A percentile compares a stretch with the other conserved stretches of the same genome.
Conservation (phyloP, 805 yeast genomes). For the Hanseniaspora opuntiae region DNA sequence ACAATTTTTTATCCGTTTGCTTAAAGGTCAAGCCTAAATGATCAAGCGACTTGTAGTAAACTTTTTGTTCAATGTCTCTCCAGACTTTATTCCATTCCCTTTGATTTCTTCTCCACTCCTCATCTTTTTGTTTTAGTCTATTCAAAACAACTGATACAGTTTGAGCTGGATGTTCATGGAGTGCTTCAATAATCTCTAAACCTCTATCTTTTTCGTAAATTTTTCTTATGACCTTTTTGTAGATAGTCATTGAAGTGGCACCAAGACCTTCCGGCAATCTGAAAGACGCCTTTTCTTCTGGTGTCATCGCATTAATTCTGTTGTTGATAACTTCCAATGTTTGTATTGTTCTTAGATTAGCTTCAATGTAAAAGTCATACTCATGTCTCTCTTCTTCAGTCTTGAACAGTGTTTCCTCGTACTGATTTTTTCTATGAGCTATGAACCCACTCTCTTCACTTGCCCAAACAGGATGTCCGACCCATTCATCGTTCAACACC, state of each 20-base stretch:
- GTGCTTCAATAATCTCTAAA: constrained; percentile 86
- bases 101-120: constrained; percentile 96
- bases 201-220: constrained; percentile 91
- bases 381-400: constrained; percentile 97
- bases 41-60: constrained; percentile 82
- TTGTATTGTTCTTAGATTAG: constrained; percentile 87
- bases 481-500: constrained; percentile 96
- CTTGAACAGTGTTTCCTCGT: constrained; percentile 87
- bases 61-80: constrained; percentile 96
- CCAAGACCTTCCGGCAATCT: constrained; percentile 88
- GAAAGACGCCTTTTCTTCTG: constrained; percentile 75
- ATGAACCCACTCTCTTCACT: constrained; percentile 97
- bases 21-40: constrained; percentile 92
- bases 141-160: constrained; percentile 88
- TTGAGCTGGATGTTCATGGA: constrained; percentile 87
- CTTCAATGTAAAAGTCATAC: constrained; percentile 90
- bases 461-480: constrained; percentile 99
- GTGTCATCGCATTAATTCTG: constrained; percentile 81
- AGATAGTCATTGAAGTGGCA: constrained; percentile 78
- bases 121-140: constrained; percentile 92
- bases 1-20: constrained; percentile 84
- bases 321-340: constrained; percentile 89
- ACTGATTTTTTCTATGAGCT: constrained; percentile 97
- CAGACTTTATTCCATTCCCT: constrained; percentile 98
- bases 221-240: constrained; percentile 83